Base-by-base conservation (phyloP, 176 grass and related monocot genomes). In the Stipa capillata region DNA sequence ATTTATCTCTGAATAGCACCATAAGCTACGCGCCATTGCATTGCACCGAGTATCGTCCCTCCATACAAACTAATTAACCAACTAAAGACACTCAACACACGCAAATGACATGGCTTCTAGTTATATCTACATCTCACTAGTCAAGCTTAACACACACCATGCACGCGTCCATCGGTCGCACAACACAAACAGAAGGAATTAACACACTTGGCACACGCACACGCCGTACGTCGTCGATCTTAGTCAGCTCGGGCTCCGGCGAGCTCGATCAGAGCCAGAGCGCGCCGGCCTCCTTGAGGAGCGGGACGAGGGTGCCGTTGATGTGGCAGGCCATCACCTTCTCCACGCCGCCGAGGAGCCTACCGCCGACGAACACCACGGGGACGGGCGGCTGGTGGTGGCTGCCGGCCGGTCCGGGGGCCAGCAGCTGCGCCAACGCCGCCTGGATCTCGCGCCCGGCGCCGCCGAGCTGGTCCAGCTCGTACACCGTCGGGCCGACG, bases 301-400 rank as follows among this genome's bases (percentile, higher is more conserved):
- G 93, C 0, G 92, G 96, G n/a, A 99, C 92, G 65, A 99, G 90
- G 31, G 96, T 91, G 67, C 96, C 96, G 31, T 99, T 99, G 81
- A 99, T 99, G 71, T 99, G 96, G 90, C 92, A 99, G 0, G 92
- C 78, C 96, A 99, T 99, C 4, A 99, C 86, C 71, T 91, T 95
- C 24, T 99, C 92, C 2, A 99, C 96, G 21, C 96, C 96, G 34
- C 96, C 96, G 0, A 99, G 96, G 31, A 99, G 88, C 51, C 93
- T 60, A 0, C 96, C 96, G 11, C 96, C 96, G 2, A 99, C 89
- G 87, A 99, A 99, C 8, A 99, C 96, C 0, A 92, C 92, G 4
- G 96, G 96, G 3, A 94, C 85, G 8, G 85, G 4, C 24, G 91
- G 72, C 41, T 69, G 66, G 24, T 69, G 66, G 41, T 28, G 41